Evolutionary conservation across 2,329 filamentous ascomycete species (phyloP).

Genomic region (Aspergillus brunneoviolaceus): DNA sequence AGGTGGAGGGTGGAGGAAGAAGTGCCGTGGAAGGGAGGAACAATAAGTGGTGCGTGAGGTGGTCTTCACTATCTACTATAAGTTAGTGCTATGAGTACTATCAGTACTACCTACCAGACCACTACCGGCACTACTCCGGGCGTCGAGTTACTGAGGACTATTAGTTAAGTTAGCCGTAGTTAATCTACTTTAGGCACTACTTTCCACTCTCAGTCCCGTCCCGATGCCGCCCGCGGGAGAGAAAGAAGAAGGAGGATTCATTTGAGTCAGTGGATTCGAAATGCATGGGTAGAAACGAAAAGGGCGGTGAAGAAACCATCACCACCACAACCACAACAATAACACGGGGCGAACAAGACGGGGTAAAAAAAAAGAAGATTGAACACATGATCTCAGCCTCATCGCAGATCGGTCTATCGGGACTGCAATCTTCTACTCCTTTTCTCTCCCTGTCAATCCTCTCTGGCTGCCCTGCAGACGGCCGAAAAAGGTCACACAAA

Average conservation of each 20-base stretch:
- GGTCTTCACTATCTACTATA: no score
- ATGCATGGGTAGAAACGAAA: constrained; percentile 1
- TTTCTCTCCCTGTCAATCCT: constrained; percentile 2
- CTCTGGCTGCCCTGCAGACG: background rate
- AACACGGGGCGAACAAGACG: no score
- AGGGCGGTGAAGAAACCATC: constrained; percentile 11
- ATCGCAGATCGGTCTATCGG: constrained; percentile 1
- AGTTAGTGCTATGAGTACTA: no score
- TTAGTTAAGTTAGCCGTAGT: background rate
- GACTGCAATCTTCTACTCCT: background rate
- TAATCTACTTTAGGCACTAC: background rate
- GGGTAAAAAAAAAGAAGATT: constrained; percentile 5
- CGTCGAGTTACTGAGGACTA: no score
- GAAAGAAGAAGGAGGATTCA: constrained; percentile 10
- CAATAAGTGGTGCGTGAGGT: background rate
- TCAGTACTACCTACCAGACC: no score
- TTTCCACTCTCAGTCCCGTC: no score
- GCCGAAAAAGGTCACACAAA: constrained; percentile 1
- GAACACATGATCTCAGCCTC: constrained; percentile 30
- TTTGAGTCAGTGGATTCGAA: background rate
- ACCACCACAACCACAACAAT: background rate
- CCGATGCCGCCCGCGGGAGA: constrained; percentile 8
- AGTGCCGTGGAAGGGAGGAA: background rate
- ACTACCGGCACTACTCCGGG: no score
- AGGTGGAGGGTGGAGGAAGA: constrained; percentile 8